A percentile compares a stretch with the other conserved stretches of the same genome.
These are phyloP conservation scores for Calocera cornea DNA, from an alignment of 768 basidiomycete genomes.

Conservation along the genomic window DNA sequence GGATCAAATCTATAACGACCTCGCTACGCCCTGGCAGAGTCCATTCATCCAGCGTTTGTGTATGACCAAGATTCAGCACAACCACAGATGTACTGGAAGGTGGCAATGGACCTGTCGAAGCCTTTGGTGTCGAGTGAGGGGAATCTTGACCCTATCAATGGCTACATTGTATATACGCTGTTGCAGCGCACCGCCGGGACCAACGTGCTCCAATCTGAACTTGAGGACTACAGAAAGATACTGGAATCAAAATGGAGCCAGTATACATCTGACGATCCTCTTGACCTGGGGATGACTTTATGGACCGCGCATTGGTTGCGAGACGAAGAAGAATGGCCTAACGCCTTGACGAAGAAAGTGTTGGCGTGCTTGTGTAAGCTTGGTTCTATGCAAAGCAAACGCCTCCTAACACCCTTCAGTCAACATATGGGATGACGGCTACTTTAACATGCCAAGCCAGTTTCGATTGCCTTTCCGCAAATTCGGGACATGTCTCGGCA, in stretches of 20 bases:
- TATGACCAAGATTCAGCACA: conserved; percentile 12
- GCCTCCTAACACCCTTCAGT: neutral
- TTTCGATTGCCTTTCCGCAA: conserved; percentile 22
- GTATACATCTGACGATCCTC: conserved; percentile 19
- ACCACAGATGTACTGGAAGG: conserved; percentile 23
- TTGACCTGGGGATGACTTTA: conserved; percentile 24
- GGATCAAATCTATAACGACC: conserved; percentile 20
- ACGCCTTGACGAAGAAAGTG: conserved; percentile 15
- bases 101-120: conserved; percentile 19
- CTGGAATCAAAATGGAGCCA: conserved; percentile 18
- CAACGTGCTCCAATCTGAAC: conserved; percentile 15
- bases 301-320: conserved; percentile 22
- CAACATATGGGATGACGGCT: conserved; percentile 14
- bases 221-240: conserved; percentile 20
- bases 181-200: conserved; percentile 15
- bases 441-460: conserved; percentile 15
- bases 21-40: conserved; percentile 19
- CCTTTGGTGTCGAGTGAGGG: conserved; percentile 21
- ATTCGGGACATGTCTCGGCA: conserved; percentile 19
- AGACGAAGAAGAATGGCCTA: conserved; percentile 20
- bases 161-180: conserved; percentile 21
- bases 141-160: conserved; percentile 23
- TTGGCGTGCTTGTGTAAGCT: conserved; percentile 16
- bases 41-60: conserved; percentile 22
- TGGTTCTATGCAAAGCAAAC: neutral